phyloP scores from a whole-genome alignment of 768 basidiomycete species.

The Pisolithus microcarpus region DNA sequence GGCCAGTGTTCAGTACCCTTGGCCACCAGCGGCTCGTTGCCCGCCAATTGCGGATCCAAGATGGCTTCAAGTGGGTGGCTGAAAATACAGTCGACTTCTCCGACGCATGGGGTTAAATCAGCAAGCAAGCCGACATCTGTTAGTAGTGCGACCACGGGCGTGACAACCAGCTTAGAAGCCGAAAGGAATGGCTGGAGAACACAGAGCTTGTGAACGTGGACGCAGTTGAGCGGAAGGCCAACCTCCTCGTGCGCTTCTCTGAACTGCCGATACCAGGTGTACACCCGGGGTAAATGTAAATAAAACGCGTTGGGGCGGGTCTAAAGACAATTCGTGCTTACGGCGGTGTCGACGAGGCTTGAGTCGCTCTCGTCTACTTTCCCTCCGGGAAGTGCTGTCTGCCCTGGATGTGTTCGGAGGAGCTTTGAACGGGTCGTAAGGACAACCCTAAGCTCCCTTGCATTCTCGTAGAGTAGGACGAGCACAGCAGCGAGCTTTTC shows the following conservation, averaged over 20 bases:
- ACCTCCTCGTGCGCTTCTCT: constrained; percentile 88
- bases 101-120: constrained; percentile 45
- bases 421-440: constrained; percentile 80
- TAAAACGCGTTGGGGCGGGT: neutral
- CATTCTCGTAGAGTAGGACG: constrained; percentile 70
- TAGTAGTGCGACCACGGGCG: constrained; percentile 70
- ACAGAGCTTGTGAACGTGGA: constrained; percentile 53
- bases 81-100: constrained; percentile 77
- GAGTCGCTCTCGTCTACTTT: constrained; percentile 63
- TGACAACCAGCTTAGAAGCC: constrained; percentile 61
- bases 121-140: constrained; percentile 45
- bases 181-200: constrained; percentile 64
- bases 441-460: constrained; percentile 61
- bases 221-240: constrained; percentile 49
- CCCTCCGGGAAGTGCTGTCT: constrained; percentile 81
- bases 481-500: constrained; percentile 68
- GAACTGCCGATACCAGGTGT: constrained; percentile 35
- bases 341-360: constrained; percentile 65
- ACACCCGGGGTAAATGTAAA: neutral
- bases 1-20: constrained; percentile 71
- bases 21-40: constrained; percentile 41
- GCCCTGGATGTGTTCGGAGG: constrained; percentile 68
- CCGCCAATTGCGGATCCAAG: constrained; percentile 48
- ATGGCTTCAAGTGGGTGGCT: constrained; percentile 70
- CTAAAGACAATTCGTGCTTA: constrained; percentile 31